Evolutionary conservation across 148 eudicot genomes (phyloP).

Genomic region (Rhododendron ferrugineum): DNA sequence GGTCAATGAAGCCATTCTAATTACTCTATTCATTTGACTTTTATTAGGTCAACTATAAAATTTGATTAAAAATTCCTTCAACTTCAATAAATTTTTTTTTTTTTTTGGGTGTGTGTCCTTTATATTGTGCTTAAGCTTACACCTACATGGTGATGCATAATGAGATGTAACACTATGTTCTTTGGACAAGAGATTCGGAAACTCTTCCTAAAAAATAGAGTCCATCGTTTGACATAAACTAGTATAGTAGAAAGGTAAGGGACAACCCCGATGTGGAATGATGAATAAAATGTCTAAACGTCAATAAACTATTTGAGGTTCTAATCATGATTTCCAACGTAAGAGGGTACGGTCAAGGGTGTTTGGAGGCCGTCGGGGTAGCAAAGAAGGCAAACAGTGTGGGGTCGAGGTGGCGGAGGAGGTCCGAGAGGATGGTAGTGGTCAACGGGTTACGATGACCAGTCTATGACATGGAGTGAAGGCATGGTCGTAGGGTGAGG

Average conservation of each 20-base stretch:
- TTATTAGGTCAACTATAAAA: not conserved
- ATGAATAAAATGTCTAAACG: not conserved
- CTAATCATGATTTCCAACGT: too few relatives aligned
- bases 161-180: not conserved
- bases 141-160: not conserved
- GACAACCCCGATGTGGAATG: not conserved
- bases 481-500: not conserved
- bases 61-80: not conserved
- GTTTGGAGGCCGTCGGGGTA: too few relatives aligned
- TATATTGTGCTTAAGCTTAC: not conserved
- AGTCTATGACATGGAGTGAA: not conserved
- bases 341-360: too few relatives aligned
- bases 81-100: not conserved
- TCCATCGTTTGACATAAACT: not conserved
- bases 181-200: not conserved
- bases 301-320: not conserved
- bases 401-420: not conserved
- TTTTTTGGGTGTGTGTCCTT: not conserved
- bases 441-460: not conserved
- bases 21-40: not conserved
- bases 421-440: not conserved
- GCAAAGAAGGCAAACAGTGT: too few relatives aligned
- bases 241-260: not conserved
- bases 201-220: not conserved
- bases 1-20: not conserved